A percentile compares a stretch with the other conserved stretches of the same genome.
Conservation (phyloP, 2,329 filamentous ascomycete genomes). For the Penicillium oxalicum region DNA sequence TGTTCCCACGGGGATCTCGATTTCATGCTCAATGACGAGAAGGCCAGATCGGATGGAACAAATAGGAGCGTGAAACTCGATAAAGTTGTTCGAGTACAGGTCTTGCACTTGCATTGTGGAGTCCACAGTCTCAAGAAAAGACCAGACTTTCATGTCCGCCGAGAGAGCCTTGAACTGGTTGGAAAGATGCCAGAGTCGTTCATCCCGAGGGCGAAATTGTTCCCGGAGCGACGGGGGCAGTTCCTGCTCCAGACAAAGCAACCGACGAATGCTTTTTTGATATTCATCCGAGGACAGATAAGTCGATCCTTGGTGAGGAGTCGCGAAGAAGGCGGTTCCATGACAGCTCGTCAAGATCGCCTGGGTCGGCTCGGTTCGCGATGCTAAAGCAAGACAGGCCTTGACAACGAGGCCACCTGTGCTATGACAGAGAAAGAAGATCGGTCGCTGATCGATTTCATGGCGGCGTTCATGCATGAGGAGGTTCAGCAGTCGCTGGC, state of each 20-base stretch:
- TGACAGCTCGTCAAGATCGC: slow-evolving; percentile 53
- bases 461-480: slow-evolving; percentile 20
- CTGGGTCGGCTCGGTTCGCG: slow-evolving; percentile 21
- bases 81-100: slow-evolving; percentile 34
- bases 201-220: slow-evolving; percentile 48
- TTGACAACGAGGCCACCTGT: slow-evolving; percentile 58
- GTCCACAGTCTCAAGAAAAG: slow-evolving; percentile 58
- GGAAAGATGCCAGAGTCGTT: slow-evolving; percentile 44
- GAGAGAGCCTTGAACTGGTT: slow-evolving; percentile 53
- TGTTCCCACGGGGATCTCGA: slow-evolving; percentile 27
- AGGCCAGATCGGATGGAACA: slow-evolving; percentile 44
- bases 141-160: slow-evolving; percentile 57
- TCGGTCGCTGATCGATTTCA: slow-evolving; percentile 37
- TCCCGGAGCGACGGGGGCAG: slow-evolving; percentile 48
- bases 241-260: slow-evolving; percentile 49
- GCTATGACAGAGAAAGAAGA: slow-evolving; percentile 58
- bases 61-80: slow-evolving; percentile 56
- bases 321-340: slow-evolving; percentile 57
- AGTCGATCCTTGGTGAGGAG: slow-evolving; percentile 58
- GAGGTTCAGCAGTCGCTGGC: slow-evolving; percentile 20
- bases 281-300: slow-evolving; percentile 56
- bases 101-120: slow-evolving; percentile 47
- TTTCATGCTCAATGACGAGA: slow-evolving; percentile 29
- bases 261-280: slow-evolving; percentile 48
- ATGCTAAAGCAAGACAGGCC: slow-evolving; percentile 44